Conservation (phyloP, 768 basidiomycete genomes). For the Kwoniella sp. region DNA sequence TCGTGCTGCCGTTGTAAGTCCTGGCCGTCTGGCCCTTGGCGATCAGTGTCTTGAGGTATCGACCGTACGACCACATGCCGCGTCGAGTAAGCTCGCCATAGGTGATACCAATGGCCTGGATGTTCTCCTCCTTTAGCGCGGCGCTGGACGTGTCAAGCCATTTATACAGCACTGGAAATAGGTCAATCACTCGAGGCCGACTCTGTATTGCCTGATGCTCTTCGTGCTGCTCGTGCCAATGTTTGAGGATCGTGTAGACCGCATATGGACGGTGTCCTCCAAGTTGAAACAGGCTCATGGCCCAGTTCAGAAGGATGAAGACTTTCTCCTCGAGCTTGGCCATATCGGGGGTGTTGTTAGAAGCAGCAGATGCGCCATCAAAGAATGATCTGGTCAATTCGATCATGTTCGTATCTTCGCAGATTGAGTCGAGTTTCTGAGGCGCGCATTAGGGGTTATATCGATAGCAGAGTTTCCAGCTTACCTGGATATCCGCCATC, state of each 20-base stretch:
- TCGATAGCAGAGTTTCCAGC: slow-evolving; percentile 4
- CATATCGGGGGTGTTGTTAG: slow-evolving; percentile 18
- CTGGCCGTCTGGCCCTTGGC: slow-evolving; percentile 34
- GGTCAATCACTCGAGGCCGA: slow-evolving; percentile 18
- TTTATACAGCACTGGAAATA: slow-evolving; percentile 36
- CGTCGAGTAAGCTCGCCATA: slow-evolving; percentile 42
- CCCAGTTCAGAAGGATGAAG: slow-evolving; percentile 39
- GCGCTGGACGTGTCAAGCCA: slow-evolving; percentile 41
- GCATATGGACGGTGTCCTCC: slow-evolving; percentile 43
- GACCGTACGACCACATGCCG: slow-evolving; percentile 41
- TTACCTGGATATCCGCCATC: slow-evolving; percentile 40
- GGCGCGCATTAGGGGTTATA: too few relatives aligned
- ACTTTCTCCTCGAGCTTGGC: slow-evolving; percentile 35
- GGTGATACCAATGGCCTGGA: slow-evolving; percentile 39
- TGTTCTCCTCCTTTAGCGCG: slow-evolving; percentile 29
- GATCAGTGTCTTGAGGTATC: slow-evolving; percentile 42
- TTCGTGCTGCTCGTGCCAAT: slow-evolving; percentile 35
- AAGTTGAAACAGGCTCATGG: slow-evolving; percentile 39
- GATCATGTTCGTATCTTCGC: slow-evolving; percentile 36
- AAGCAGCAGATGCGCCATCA: slow-evolving; percentile 30
- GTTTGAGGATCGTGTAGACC: slow-evolving; percentile 33
- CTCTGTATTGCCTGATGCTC: slow-evolving; percentile 13
- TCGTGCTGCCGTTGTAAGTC: background rate
- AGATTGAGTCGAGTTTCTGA: slow-evolving; percentile 43
- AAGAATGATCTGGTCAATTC: slow-evolving; percentile 39